Conservation (phyloP, 2,329 filamentous ascomycete species). For the Hymenoscyphus infarciens region DNA sequence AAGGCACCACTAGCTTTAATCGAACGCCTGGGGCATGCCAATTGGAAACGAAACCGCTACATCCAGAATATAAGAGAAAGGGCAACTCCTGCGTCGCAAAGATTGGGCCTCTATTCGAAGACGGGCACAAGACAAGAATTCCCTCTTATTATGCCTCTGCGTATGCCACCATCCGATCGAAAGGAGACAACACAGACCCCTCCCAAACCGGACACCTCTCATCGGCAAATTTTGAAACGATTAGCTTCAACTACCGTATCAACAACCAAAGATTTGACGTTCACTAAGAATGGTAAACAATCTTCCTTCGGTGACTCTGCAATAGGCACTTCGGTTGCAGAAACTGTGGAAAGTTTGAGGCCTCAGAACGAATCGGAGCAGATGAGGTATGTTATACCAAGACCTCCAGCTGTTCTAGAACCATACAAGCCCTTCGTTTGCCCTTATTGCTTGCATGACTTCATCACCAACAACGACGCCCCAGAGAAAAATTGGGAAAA, state of each 20-base stretch:
- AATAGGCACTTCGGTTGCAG: neutral
- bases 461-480: neutral
- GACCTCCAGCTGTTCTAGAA: neutral
- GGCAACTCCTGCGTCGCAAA: neutral
- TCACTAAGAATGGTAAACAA: no score
- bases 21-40: neutral
- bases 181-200: neutral
- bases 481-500: neutral
- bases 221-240: neutral
- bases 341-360: neutral
- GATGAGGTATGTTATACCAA: neutral
- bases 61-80: neutral
- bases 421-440: neutral
- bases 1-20: neutral
- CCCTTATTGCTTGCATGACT: neutral
- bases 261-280: neutral
- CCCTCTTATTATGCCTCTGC: neutral
- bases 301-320: neutral
- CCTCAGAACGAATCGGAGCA: neutral
- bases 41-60: conserved; percentile 2
- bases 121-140: neutral
- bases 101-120: neutral
- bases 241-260: neutral
- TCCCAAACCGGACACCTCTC: neutral
- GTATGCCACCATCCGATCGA: neutral